Evolutionary conservation across 208 protist genomes (phyloP).

Genomic region (Trypanosoma scelopori): DNA sequence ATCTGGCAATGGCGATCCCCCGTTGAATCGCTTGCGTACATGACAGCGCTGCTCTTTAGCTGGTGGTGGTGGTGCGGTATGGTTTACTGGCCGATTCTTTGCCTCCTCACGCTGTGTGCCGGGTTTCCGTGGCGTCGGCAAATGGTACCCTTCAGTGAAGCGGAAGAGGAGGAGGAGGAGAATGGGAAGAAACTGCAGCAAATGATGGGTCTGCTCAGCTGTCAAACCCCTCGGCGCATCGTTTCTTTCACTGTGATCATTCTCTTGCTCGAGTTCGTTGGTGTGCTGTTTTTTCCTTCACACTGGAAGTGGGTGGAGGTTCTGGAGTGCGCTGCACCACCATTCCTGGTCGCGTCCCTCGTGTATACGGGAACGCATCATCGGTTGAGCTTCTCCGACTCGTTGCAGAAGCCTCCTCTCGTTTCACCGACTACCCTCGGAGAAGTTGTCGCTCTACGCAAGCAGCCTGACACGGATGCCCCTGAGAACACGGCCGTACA

Average conservation of each 20-base stretch:
- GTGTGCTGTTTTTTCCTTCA: neutral
- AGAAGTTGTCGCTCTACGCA: neutral
- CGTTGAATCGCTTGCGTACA: slow-evolving; percentile 15
- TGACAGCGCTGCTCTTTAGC: neutral
- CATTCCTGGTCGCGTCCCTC: slow-evolving; percentile 6
- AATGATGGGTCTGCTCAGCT: slow-evolving; percentile 8
- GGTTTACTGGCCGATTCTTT: slow-evolving; percentile 13
- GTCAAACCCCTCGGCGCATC: slow-evolving; percentile 2
- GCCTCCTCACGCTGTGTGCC: slow-evolving; percentile 1
- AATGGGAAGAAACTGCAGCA: neutral
- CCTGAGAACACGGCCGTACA: neutral
- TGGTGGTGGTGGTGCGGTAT: slow-evolving; percentile 5
- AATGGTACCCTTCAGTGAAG: too few relatives aligned
- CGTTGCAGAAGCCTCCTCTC: neutral
- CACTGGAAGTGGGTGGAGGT: neutral
- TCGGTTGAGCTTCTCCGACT: neutral
- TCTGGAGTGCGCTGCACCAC: neutral
- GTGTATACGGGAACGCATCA: slow-evolving; percentile 9
- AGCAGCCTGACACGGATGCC: neutral
- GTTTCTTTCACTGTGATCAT: neutral
- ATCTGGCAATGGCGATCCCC: slow-evolving; percentile 19
- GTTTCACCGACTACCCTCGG: neutral
- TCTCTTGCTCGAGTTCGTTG: slow-evolving; percentile 9
- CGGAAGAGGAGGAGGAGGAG: slow-evolving; percentile 8
- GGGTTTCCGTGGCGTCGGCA: neutral